Percentiles rank a stretch among this genome's conserved stretches.
Conservation (phyloP, 176 grass and related monocot species). For the Musa schizocarpa region DNA sequence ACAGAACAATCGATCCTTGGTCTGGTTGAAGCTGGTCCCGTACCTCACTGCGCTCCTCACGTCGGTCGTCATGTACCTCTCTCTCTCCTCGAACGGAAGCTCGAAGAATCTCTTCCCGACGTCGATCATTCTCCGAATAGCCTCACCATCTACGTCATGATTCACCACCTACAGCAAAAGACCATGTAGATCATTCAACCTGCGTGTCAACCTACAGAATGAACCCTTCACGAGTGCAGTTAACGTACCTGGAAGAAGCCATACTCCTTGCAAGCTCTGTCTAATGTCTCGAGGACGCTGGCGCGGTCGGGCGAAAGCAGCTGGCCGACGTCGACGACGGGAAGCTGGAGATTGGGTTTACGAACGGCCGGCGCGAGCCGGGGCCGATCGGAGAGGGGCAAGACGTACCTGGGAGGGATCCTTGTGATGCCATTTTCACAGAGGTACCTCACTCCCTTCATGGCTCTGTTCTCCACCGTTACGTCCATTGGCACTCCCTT, state of each 20-base stretch:
- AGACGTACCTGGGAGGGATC: constrained; percentile 48
- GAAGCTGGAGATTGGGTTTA: constrained; percentile 21
- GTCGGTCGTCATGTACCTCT: constrained; percentile 62
- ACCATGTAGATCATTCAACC: too few species aligned
- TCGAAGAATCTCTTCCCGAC: constrained; percentile 66
- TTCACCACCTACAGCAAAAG: constrained; percentile 52
- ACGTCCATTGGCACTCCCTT: background rate
- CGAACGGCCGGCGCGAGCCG: background rate
- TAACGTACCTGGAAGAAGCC: constrained; percentile 76
- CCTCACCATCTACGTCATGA: constrained; percentile 30
- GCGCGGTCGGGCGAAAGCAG: constrained; percentile 36
- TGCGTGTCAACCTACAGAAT: too few species aligned
- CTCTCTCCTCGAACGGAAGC: constrained; percentile 49
- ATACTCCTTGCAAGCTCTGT: constrained; percentile 52
- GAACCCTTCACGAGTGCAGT: background rate
- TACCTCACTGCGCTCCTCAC: constrained; percentile 42
- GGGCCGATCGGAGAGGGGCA: constrained; percentile 50
- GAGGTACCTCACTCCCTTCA: constrained; percentile 60
- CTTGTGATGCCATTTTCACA: constrained; percentile 49
- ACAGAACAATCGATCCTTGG: constrained; percentile 57
- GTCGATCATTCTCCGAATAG: constrained; percentile 34
- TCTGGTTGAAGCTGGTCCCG: constrained; percentile 97
- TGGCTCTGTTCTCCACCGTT: background rate
- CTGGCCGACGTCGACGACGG: constrained; percentile 47
- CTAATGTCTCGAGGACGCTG: constrained; percentile 35